phyloP scores from a whole-genome alignment of 768 basidiomycete genomes.

The Boletus barrowsii region DNA sequence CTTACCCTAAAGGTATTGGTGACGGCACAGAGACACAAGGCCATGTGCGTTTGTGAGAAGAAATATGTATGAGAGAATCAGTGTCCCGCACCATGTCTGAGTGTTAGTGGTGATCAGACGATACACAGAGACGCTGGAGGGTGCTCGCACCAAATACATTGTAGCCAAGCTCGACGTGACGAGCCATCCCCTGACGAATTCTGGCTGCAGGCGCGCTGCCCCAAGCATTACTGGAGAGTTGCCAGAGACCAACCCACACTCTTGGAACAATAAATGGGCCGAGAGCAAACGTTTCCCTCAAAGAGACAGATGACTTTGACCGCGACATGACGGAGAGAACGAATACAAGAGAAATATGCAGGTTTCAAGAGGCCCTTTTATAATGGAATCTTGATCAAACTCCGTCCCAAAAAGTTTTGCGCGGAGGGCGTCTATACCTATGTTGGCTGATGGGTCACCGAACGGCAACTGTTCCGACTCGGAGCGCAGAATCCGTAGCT shows the following conservation, averaged over 20 bases:
- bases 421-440: constrained; percentile 2
- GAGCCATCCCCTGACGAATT: constrained; percentile 65
- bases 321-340: constrained; percentile 20
- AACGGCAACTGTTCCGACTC: constrained; percentile 8
- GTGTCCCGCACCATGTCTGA: constrained; percentile 54
- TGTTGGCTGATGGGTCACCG: neutral
- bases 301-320: constrained; percentile 8
- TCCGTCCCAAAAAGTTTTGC: constrained; percentile 27
- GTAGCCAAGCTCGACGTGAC: constrained; percentile 54
- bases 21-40: constrained; percentile 2
- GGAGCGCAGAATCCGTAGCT: constrained; percentile 4
- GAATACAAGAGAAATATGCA: constrained; percentile 7
- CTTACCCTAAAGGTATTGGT: constrained; percentile 25
- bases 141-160: constrained; percentile 41
- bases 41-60: constrained; percentile 17
- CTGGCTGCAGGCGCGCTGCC: constrained; percentile 66
- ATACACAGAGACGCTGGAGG: constrained; percentile 8
- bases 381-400: constrained; percentile 25
- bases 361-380: constrained; percentile 16
- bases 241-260: constrained; percentile 80
- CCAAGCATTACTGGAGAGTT: constrained; percentile 84
- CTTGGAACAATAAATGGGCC: constrained; percentile 60
- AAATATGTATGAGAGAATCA: neutral
- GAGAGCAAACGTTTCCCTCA: constrained; percentile 48
- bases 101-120: constrained; percentile 5